Evolutionary conservation across 768 basidiomycete genomes (phyloP).

Genomic region (Gloeostereum incarnatum): DNA sequence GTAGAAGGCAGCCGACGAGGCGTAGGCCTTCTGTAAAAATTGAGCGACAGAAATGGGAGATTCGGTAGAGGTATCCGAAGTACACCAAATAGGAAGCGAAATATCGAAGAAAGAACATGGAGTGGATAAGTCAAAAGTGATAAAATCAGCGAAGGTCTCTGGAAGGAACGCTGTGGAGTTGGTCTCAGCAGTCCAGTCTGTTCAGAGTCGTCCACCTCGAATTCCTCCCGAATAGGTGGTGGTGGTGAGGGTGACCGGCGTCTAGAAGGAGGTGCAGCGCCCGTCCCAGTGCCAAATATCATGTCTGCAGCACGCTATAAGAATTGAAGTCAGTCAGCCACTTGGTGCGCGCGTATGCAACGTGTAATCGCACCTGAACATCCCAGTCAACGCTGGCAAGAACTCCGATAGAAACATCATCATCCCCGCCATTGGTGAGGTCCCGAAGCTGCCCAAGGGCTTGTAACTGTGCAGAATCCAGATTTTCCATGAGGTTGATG

Average conservation of each 20-base stretch:
- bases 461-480: slow-evolving; percentile 16
- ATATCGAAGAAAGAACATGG: slow-evolving; percentile 45
- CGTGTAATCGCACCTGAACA: slow-evolving; percentile 41
- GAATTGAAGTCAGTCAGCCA: too few relatives aligned
- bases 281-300: slow-evolving; percentile 33
- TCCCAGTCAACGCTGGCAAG: slow-evolving; percentile 62
- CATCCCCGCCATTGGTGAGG: slow-evolving; percentile 51
- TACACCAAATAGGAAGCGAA: slow-evolving; percentile 57
- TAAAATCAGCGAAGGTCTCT: slow-evolving; percentile 16
- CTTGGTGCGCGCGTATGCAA: not conserved
- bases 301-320: slow-evolving; percentile 49
- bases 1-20: slow-evolving; percentile 24
- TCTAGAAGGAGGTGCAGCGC: slow-evolving; percentile 10
- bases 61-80: slow-evolving; percentile 63
- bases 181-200: slow-evolving; percentile 15
- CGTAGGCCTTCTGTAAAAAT: slow-evolving; percentile 30
- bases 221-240: slow-evolving; percentile 20
- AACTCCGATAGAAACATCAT: slow-evolving; percentile 50
- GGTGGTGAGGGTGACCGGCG: slow-evolving; percentile 8
- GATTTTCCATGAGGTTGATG: too few relatives aligned
- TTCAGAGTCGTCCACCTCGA: slow-evolving; percentile 45
- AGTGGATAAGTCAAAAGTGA: slow-evolving; percentile 52
- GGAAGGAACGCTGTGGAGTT: slow-evolving; percentile 8
- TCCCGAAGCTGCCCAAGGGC: slow-evolving; percentile 41
- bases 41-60: slow-evolving; percentile 37